A percentile compares a stretch with the other conserved stretches of the same genome.
Evolutionary conservation across 2,329 filamentous ascomycete species (phyloP).

Genomic region (Clonostachys rosea): DNA sequence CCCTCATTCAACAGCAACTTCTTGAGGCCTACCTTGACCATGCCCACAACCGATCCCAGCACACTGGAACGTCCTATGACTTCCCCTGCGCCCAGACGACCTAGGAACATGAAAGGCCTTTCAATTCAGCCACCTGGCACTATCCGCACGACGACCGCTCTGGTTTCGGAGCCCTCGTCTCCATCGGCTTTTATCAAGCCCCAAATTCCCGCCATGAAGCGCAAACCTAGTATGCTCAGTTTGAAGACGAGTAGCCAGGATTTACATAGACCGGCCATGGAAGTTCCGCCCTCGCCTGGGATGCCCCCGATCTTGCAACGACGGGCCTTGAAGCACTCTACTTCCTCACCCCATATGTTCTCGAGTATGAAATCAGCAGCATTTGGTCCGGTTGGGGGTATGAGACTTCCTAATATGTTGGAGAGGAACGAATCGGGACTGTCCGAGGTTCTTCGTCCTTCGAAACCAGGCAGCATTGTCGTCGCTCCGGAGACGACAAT

Average conservation of each 20-base stretch:
- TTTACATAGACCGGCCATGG: constrained; percentile 39
- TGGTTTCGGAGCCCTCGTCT: constrained; percentile 63
- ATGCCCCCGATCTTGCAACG: constrained; percentile 57
- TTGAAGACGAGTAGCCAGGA: constrained; percentile 67
- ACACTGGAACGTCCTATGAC: constrained; percentile 56
- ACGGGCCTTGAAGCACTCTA: constrained; percentile 61
- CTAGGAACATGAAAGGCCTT: constrained; percentile 80
- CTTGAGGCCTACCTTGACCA: background rate
- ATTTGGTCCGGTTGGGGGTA: constrained; percentile 57
- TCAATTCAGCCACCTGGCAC: constrained; percentile 66
- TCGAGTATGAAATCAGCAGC: constrained; percentile 53
- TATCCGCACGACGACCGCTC: constrained; percentile 36
- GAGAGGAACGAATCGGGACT: constrained; percentile 56
- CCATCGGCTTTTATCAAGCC: constrained; percentile 74
- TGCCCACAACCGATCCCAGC: constrained; percentile 13
- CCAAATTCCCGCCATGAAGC: constrained; percentile 63
- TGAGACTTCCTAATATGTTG: constrained; percentile 58
- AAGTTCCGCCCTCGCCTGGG: constrained; percentile 51
- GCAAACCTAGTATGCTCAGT: constrained; percentile 74
- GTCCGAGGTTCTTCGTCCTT: constrained; percentile 52
- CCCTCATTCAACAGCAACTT: too few relatives aligned
- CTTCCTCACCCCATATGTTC: constrained; percentile 63
- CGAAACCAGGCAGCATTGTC: constrained; percentile 30
- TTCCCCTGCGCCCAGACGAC: constrained; percentile 64
- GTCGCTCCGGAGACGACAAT: constrained; percentile 36